Evolutionary conservation across 2,329 filamentous ascomycete genomes (phyloP), one percentile per base, ranked within the genome.

Genomic region (Elsinoe perseae): DNA sequence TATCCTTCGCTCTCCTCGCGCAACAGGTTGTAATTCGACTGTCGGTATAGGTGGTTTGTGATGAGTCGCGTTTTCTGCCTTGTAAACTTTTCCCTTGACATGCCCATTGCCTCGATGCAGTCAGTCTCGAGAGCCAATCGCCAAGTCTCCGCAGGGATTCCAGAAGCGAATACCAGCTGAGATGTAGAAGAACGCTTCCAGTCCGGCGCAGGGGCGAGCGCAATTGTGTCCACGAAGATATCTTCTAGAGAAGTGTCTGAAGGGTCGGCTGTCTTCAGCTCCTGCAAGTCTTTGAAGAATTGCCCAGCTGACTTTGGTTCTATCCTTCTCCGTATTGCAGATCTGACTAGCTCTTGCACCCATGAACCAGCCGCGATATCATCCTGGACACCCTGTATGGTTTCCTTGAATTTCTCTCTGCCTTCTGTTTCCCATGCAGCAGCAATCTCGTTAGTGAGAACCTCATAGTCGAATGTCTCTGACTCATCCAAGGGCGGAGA

Each of bases 1-100:
- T 95, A 98, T 38, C 95, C 93, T 72, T 98, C 93, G 0, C 89
- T 89, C 71, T 98, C 93, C 73, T 98, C 93, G 43, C 93, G 85
- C 18, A 98, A 76, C 6, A 98, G 75, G 65, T 98, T 98, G 76
- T 95, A 97, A 70, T 95, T 97, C 12, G 92, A 89, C 71, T 97
- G 93, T 59, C 91, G 86, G 70, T 98, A 98, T 0, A 98, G 80
- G 3, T 93, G 78, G 64, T 96, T 95, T 6, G 93, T 98, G 50
- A 91, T 87, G 66, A 95, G 90, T 56, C 92, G 85, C 61, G 95
- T 90, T 14, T 86, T 86, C 67, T 93, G 83, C 62, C 85, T 85
- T 57, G 81, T 77, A 69, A 97, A 98, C 4, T 85, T 92, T n/a
- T 86, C 83, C 50, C 90, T 82, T 50, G 95, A 88, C 42, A 98